These are phyloP conservation scores for Ophiostoma piceae DNA, from an alignment of 2,329 filamentous ascomycete genomes.

Conservation along the genomic window DNA sequence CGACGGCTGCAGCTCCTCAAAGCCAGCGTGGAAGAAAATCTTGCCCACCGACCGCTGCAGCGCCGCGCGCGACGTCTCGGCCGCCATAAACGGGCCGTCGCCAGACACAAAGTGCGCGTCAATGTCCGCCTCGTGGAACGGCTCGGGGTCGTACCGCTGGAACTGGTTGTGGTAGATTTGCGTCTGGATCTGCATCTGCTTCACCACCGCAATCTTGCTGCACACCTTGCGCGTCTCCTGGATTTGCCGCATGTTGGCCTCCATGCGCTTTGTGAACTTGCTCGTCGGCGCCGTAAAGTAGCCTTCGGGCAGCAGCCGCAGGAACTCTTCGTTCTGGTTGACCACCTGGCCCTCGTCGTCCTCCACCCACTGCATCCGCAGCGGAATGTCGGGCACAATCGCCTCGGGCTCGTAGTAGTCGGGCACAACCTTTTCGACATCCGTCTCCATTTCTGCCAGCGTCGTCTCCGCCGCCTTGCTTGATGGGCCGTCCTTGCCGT, in stretches of 20 bases:
- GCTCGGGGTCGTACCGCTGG: slow-evolving; percentile 87
- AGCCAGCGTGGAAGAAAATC: slow-evolving; percentile 91
- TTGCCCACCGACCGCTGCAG: slow-evolving; percentile 88
- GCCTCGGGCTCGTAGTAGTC: slow-evolving; percentile 92
- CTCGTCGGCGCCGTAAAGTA: slow-evolving; percentile 71
- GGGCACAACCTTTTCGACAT: slow-evolving; percentile 76
- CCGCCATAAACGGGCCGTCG: slow-evolving; percentile 80
- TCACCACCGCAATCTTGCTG: slow-evolving; percentile 94
- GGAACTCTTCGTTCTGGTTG: slow-evolving; percentile 78
- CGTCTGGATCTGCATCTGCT: slow-evolving; percentile 98
- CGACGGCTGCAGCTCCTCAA: slow-evolving; percentile 94
- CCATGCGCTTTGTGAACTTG: slow-evolving; percentile 70
- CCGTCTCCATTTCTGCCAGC: slow-evolving; percentile 86
- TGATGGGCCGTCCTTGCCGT: slow-evolving; percentile 27
- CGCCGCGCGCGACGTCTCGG: slow-evolving; percentile 73
- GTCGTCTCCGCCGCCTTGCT: slow-evolving; percentile 54
- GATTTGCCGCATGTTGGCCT: slow-evolving; percentile 88
- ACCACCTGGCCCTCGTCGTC: slow-evolving; percentile 85
- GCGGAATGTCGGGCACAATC: slow-evolving; percentile 75
- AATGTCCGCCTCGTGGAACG: slow-evolving; percentile 80
- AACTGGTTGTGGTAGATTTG: slow-evolving; percentile 99
- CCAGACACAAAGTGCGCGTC: slow-evolving; percentile 86
- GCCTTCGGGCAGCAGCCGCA: slow-evolving; percentile 69
- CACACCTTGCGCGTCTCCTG: slow-evolving; percentile 95
- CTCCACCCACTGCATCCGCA: slow-evolving; percentile 78